Base-by-base conservation (phyloP, 805 yeast genomes). In the Pichia deserticola region DNA sequence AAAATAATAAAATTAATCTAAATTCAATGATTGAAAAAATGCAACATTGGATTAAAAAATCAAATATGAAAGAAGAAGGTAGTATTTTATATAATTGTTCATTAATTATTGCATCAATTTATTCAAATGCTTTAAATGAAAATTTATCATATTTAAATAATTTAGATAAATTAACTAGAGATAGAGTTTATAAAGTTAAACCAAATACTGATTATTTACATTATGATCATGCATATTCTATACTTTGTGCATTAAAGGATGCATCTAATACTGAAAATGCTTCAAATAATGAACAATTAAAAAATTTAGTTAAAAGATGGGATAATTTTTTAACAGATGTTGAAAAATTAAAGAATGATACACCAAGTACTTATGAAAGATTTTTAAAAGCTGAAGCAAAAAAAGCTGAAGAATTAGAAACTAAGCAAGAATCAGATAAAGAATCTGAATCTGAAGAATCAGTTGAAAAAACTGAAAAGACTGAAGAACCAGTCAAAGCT, bases 11-110 rank as follows among this genome's bases (percentile, higher is more conserved):
- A 11, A 29, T 39, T 5, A 42, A 44, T 13, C 45, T 56, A n/a
- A 53, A 54, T 27, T 55, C 54, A 53, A 54, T 57, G 27, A 36
- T 45, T 34, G 42, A 45, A 12, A 60, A 55, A 46, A 40, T 56
- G 9, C 36, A 41, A 27, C 48, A 51, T 35, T 57, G 55, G 36
- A 53, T 54, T 28, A 40, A 46, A 10, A 57, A 54, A n/a, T 45
- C 54, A 4, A 25, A 42, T 2, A 40, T 53, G 32, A 36, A 41
- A 30, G 46, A 42, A 33, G 13, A 44, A 27, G 38, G 46, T 27
- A 44, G 46, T 34, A 47, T 51, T 41, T 35, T 47, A 20, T 51
- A 30, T 25, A 51, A 47, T 38, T 41, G 44, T 15, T 37, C 40
- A 10, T 42, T 40, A 5, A 34, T 44, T 33, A 43, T 50, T 36